Evolutionary conservation across 2,329 filamentous ascomycete genomes (phyloP).

Genomic region (Cytospora leucostoma): DNA sequence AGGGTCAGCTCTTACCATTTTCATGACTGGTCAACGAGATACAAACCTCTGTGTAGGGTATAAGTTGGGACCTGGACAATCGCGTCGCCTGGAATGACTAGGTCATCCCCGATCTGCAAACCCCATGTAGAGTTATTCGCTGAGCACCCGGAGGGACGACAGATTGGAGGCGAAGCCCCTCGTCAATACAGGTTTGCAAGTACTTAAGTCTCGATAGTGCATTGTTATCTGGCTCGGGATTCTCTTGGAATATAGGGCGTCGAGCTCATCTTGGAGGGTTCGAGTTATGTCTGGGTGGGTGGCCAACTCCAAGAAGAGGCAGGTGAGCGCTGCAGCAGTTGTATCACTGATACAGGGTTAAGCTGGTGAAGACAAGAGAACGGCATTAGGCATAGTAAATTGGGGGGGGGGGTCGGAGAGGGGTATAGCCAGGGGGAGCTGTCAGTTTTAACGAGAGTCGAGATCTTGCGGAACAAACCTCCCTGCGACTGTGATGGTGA

Average conservation of each 20-base stretch:
- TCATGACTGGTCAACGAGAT: background rate
- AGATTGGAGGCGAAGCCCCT: slow-evolving; percentile 20
- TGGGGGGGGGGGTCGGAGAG: no score
- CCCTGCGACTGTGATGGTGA: slow-evolving; percentile 19
- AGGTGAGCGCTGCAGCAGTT: slow-evolving; percentile 20
- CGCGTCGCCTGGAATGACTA: slow-evolving; percentile 19
- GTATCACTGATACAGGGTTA: no score
- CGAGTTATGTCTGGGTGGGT: slow-evolving; percentile 7
- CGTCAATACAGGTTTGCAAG: slow-evolving; percentile 24
- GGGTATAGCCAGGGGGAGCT: background rate
- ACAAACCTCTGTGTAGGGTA: slow-evolving; percentile 16
- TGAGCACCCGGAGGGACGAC: slow-evolving; percentile 17
- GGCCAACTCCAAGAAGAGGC: slow-evolving; percentile 23
- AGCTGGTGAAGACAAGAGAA: no score
- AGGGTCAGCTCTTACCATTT: background rate
- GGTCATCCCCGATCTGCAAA: slow-evolving; percentile 13
- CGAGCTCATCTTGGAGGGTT: slow-evolving; percentile 20
- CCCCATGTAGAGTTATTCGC: slow-evolving; percentile 16
- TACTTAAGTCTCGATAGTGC: slow-evolving; percentile 14
- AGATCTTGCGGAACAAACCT: background rate
- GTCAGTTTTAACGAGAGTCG: no score
- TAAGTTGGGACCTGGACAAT: slow-evolving; percentile 19
- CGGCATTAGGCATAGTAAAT: background rate
- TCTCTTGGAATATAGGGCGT: background rate
- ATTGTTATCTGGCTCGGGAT: slow-evolving; percentile 14